Base-by-base conservation (phyloP, 1,284 basidiomycete genomes). In the Boletus calvinii region DNA sequence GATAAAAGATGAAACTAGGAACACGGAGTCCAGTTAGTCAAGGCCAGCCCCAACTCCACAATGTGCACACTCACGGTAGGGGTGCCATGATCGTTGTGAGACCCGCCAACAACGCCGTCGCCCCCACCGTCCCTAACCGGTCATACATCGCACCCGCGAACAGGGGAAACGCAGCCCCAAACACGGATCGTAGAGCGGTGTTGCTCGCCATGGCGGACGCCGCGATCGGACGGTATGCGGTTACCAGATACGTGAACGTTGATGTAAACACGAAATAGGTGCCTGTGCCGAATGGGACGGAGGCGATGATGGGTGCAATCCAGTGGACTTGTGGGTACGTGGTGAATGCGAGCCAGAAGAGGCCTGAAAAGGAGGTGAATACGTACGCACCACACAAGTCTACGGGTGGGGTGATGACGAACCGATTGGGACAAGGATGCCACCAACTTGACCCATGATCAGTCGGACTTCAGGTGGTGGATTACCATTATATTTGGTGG, bases 171-270 rank as follows among this genome's bases (percentile, higher is more conserved):
- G 74, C 84, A 0, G 84, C 84, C 0, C 87, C 88, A 57, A 92
- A 90, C 0, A 75, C 66, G 1, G 77, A 81, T 1, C 90, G 75
- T 61, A 88, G 64, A 11, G 84, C 83, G 34, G 78, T 83, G 64
- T 92, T 92, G 29, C 81, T 75, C 0, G 88, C 86, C 79, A 92
- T 83, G 0, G 87, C 87, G 10, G 80, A 84, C 1, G 90, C 89
- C 0, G 90, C 87, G 38, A 90, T 84, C 0, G 88, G 88, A 11
- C 87, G 79, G 65, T 90, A 92, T 0, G 87, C 84, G 20, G 79
- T 82, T 22, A 83, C 83, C 44, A 85, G 75, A 61, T 86, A 87
- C 1, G 86, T 87, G 72, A 91, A 91, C 2, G 81, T 83, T 1
- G 80, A 78, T 0, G 80, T 82, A 67, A 82, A 92, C 26, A 81